Evolutionary conservation across 345 rosid genomes (phyloP).

Genomic region (Capsella bursapastoris): DNA sequence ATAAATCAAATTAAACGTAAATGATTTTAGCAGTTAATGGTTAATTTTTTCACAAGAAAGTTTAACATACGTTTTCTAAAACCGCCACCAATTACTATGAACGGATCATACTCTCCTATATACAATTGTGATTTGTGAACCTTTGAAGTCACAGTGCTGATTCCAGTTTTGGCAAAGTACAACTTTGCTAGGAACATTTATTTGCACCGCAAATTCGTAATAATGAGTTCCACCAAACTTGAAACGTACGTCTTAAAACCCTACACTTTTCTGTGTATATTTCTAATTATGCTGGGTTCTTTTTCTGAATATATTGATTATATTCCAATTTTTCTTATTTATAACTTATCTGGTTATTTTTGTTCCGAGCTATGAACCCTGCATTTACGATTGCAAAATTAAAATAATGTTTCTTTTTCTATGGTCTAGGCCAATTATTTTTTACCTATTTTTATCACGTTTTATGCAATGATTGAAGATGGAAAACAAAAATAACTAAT

Average conservation of each 20-base stretch:
- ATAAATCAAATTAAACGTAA: neutral
- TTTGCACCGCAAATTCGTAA: constrained; percentile 13
- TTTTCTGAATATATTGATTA: constrained; percentile 11
- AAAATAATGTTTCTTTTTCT: neutral
- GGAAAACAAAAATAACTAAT: neutral
- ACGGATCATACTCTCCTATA: neutral
- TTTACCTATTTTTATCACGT: neutral
- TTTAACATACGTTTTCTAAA: neutral
- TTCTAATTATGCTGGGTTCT: constrained; percentile 13
- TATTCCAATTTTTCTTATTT: neutral
- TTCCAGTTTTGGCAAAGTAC: constrained; percentile 24
- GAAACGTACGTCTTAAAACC: too few relatives aligned
- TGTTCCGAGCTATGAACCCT: too few relatives aligned
- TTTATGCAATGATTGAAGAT: neutral
- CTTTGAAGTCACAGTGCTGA: constrained; percentile 5
- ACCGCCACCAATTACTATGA: neutral
- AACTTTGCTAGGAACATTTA: constrained; percentile 14
- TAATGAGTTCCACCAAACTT: constrained; percentile 25
- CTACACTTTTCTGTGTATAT: neutral
- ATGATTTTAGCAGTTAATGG: neutral
- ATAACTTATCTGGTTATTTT: too few relatives aligned
- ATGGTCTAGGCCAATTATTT: neutral
- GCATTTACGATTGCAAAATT: too few relatives aligned
- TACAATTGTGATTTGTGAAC: neutral
- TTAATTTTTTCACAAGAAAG: neutral